These are phyloP conservation scores for Mangifera indica DNA, from an alignment of 345 rosid species.

Conservation along the genomic window DNA sequence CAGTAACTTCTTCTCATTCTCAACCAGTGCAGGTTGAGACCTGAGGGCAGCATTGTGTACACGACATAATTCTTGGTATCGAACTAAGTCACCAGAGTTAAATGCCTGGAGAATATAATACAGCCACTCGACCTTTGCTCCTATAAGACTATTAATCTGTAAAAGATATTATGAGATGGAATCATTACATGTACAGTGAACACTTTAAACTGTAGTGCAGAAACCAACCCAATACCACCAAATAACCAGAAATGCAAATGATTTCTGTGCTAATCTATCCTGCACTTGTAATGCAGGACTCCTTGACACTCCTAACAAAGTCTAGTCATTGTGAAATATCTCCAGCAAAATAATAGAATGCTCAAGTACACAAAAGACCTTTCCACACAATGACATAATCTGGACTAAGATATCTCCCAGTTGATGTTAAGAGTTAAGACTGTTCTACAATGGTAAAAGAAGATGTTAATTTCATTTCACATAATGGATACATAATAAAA, in stretches of 20 bases:
- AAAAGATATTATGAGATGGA: slow-evolving; percentile 15
- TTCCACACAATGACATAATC: neutral
- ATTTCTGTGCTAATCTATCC: neutral
- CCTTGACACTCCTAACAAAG: neutral
- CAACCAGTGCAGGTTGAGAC: slow-evolving; percentile 95
- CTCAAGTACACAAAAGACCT: neutral
- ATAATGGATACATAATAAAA: neutral
- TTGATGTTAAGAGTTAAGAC: neutral
- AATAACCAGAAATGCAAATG: slow-evolving; percentile 2
- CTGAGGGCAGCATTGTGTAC: slow-evolving; percentile 78
- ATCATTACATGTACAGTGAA: slow-evolving; percentile 10
- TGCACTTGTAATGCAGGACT: neutral
- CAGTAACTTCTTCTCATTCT: slow-evolving; percentile 81
- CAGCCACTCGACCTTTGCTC: slow-evolving; percentile 92
- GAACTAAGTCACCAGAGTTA: slow-evolving; percentile 79
- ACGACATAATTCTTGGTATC: slow-evolving; percentile 80
- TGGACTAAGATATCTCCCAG: too few species aligned
- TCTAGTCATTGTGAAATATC: neutral
- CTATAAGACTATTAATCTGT: slow-evolving; percentile 89
- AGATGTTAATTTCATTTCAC: neutral
- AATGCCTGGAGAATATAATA: slow-evolving; percentile 94
- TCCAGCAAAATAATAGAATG: neutral
- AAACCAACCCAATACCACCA: slow-evolving; percentile 9
- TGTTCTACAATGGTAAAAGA: neutral
- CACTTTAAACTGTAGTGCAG: neutral